phyloP scores from a whole-genome alignment of 2,329 filamentous ascomycete species.

The Pleoardoris graminearum region DNA sequence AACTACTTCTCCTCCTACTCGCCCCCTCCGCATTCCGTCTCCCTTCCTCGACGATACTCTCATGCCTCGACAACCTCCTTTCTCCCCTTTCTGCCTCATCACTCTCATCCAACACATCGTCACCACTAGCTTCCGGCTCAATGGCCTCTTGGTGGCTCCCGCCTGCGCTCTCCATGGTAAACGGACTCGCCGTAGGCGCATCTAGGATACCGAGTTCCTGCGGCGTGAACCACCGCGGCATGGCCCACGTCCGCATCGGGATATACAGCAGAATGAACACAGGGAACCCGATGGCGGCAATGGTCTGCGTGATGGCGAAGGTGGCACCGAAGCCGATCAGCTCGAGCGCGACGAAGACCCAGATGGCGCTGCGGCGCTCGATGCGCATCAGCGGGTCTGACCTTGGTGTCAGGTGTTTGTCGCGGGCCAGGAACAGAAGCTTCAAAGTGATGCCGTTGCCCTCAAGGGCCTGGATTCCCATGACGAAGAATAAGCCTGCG shows the following conservation, averaged over 20 bases:
- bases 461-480: conserved; percentile 57
- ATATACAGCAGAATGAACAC: conserved; percentile 61
- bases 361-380: conserved; percentile 49
- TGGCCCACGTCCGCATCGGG: conserved; percentile 54
- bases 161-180: conserved; percentile 58
- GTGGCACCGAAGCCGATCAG: conserved; percentile 56
- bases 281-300: conserved; percentile 63
- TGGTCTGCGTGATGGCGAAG: conserved; percentile 63
- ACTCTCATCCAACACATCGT: conserved; percentile 24
- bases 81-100: conserved; percentile 35
- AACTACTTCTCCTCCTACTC: conserved; percentile 24
- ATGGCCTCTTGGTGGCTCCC: conserved; percentile 47
- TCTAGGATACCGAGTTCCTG: conserved; percentile 57
- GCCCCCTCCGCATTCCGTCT: conserved; percentile 8
- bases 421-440: conserved; percentile 53
- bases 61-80: conserved; percentile 12
- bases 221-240: conserved; percentile 56
- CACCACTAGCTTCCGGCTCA: not conserved
- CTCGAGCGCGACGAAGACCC: conserved; percentile 57
- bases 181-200: conserved; percentile 57
- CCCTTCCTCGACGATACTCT: conserved; percentile 11
- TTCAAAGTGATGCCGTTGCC: conserved; percentile 59
- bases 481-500: conserved; percentile 62
- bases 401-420: conserved; percentile 53
- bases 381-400: conserved; percentile 54